These are phyloP conservation scores for Phyllostachys edulis DNA, from an alignment of 176 grass and related monocot species.

Conservation along the genomic window DNA sequence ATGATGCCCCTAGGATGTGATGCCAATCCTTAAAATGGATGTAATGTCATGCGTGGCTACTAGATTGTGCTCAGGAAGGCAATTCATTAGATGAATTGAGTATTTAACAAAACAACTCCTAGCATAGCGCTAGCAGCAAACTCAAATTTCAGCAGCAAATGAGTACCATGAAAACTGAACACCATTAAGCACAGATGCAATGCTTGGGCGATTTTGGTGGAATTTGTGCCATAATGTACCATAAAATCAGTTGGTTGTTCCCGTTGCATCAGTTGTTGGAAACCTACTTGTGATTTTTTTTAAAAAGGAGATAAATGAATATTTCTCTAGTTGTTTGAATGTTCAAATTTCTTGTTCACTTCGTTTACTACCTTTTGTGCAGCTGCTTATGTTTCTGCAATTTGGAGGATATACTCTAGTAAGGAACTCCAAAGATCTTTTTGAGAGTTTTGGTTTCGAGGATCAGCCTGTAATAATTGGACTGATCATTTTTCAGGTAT, in stretches of 20 bases:
- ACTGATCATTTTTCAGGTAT: slow-evolving; percentile 90
- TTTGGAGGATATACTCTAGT: slow-evolving; percentile 98
- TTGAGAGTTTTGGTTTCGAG: slow-evolving; percentile 89
- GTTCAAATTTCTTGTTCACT: neutral
- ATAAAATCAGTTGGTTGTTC: neutral
- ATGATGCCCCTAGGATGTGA: neutral
- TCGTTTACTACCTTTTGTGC: slow-evolving; percentile 31
- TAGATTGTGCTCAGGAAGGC: neutral
- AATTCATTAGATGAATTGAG: neutral
- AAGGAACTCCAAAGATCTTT: slow-evolving; percentile 98
- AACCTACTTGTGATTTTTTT: neutral
- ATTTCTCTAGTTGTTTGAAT: neutral
- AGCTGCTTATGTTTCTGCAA: slow-evolving; percentile 96
- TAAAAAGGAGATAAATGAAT: neutral
- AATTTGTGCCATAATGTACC: neutral
- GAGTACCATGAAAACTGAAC: neutral
- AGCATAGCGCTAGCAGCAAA: neutral
- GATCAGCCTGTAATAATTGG: slow-evolving; percentile 92
- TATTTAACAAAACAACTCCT: slow-evolving; percentile 23
- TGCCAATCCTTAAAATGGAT: slow-evolving; percentile 6
- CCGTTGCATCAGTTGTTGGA: slow-evolving; percentile 7
- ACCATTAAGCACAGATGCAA: neutral
- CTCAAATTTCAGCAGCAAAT: neutral
- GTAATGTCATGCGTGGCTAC: slow-evolving; percentile 18
- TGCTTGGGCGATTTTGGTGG: neutral